Evolutionary conservation across 108 stramenopile species (phyloP).

Genomic region (Cyclotella atomus): DNA sequence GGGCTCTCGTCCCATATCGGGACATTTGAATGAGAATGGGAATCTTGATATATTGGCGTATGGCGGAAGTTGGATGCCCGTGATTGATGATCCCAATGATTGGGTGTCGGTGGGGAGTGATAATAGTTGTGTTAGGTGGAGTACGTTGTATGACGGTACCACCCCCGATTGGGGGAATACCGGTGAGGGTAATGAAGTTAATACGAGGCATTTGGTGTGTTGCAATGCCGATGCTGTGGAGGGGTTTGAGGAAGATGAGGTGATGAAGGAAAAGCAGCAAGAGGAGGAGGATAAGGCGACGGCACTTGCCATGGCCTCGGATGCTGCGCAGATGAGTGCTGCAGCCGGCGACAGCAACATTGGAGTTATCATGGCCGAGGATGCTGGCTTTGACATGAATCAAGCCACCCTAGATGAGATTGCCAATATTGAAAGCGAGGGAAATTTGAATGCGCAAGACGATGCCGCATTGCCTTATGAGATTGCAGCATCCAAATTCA

Average conservation of each 20-base stretch:
- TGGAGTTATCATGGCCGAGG: not conserved
- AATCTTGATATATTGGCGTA: not conserved
- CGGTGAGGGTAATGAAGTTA: constrained; percentile 16
- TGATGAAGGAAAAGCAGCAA: constrained; percentile 9
- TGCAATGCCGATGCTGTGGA: constrained; percentile 20
- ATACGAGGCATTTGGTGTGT: constrained; percentile 34
- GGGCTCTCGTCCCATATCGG: constrained; percentile 1
- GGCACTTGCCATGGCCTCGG: not conserved
- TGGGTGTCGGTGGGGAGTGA: constrained; percentile 16
- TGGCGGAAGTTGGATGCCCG: constrained; percentile 15
- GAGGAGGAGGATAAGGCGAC: not conserved
- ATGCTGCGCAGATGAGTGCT: not conserved
- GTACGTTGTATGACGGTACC: not conserved
- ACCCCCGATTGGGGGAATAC: constrained; percentile 17
- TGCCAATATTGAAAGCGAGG: not conserved
- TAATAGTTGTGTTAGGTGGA: constrained; percentile 10
- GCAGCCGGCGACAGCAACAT: no score
- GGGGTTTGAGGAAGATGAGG: not conserved
- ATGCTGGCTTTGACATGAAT: not conserved
- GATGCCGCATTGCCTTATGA: not conserved
- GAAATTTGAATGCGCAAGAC: not conserved
- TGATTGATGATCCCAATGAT: constrained; percentile 1
- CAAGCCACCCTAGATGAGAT: not conserved
- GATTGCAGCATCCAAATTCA: not conserved
- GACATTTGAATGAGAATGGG: constrained; percentile 3